Conservation (phyloP, 2,329 filamentous ascomycete species). For the Pyrenophora tritici-repentis region DNA sequence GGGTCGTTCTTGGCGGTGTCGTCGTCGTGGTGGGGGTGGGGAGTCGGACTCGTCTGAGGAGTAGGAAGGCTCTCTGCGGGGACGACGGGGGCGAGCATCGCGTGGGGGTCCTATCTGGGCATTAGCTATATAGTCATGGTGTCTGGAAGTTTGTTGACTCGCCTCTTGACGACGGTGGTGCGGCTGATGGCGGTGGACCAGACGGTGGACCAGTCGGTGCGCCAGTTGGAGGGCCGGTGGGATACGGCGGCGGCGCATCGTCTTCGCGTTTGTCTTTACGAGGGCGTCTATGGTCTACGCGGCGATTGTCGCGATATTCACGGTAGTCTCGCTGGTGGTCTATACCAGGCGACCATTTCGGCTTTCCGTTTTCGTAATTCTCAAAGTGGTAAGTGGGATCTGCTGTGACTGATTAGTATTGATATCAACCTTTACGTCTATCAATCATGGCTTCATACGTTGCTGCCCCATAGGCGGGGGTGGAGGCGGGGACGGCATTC, state of each 20-base stretch:
- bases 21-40: slow-evolving; percentile 31
- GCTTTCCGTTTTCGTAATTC: slow-evolving; percentile 36
- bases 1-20: slow-evolving; percentile 25
- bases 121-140: background rate
- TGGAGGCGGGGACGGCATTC: slow-evolving; percentile 22
- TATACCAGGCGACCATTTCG: slow-evolving; percentile 29
- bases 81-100: slow-evolving; percentile 17
- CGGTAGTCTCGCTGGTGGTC: slow-evolving; percentile 29
- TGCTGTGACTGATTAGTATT: slow-evolving; percentile 12
- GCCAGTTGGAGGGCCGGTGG: background rate
- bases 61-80: slow-evolving; percentile 24
- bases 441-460: background rate
- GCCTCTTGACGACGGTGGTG: slow-evolving; percentile 15
- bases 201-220: background rate
- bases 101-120: background rate
- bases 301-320: slow-evolving; percentile 28
- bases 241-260: slow-evolving; percentile 24
- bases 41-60: slow-evolving; percentile 26
- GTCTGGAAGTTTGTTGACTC: background rate
- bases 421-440: background rate
- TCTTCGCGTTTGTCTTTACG: slow-evolving; percentile 19
- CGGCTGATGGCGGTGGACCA: slow-evolving; percentile 5
- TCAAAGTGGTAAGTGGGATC: slow-evolving; percentile 34
- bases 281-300: slow-evolving; percentile 25
- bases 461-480: slow-evolving; percentile 25